Base-by-base conservation (phyloP, 768 basidiomycete species). In the Kwoniella mangroviensis region DNA sequence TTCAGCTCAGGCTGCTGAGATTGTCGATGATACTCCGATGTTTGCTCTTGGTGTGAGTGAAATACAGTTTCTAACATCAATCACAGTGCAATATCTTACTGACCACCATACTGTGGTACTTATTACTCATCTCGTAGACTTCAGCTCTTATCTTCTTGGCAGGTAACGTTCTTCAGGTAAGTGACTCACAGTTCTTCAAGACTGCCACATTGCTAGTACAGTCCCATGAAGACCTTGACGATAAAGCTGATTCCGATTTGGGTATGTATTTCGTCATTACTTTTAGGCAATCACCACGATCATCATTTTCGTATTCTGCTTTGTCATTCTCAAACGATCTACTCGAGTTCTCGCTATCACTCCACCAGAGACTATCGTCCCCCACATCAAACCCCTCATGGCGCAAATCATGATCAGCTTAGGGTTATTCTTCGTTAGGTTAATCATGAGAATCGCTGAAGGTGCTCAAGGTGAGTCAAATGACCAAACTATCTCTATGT, bases 381-480 rank as follows among this genome's bases (percentile, higher is more conserved):
- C 76, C 4, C 53, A 57, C 24, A 55, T 75, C 53, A 57, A 69
- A 9, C 56, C 74, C 11, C 64, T 78, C 22, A 54, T 70, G 55
- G 53, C 34, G 13, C 76, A 75, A 53, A 68, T 78, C 57, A 56
- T 72, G 34, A 67, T 69, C 53, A 67, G 70, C 10, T 57, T 71
- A 26, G 70, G 56, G 4, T 59, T 78, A 40, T 75, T 75, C 64
- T 75, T 75, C 70, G 52, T 78, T 7, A 56, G 76, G 45, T 52
- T 78, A 13, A 51, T 73, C 60, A 63, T 75, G 42, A 62, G 76
- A 19, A 75, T 78, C 49, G 76, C 74, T 7, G 49, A 75, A 58
- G 76, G 74, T 42, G 72, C 70, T 45, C 76, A 78, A 53, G 76
- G 75, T 76, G 34, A 68, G 71, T 71, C 17, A 41, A 41, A n/a